Base-by-base conservation (phyloP, 768 basidiomycete species). In the Leucosporidium creatinivorum region DNA sequence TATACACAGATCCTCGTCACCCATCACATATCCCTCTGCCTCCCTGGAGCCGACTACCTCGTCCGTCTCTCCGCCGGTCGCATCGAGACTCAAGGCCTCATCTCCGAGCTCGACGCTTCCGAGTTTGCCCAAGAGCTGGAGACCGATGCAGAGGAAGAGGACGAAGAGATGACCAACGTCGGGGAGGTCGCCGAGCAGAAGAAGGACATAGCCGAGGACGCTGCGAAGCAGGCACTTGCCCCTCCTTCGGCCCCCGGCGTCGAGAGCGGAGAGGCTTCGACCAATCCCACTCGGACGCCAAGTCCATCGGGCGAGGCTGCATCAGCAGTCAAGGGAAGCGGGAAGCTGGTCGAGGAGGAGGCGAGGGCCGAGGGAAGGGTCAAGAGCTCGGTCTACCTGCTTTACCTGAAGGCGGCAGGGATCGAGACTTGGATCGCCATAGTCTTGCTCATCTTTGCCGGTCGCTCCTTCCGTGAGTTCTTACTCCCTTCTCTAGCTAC, bases 21-120 rank as follows among this genome's bases (percentile, higher is more conserved):
- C 2, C 74, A 76, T 49, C 72, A 73, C 63, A 56, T 75, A 25
- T 62, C 69, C 23, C 70, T 75, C n/a, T 68, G 66, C 48, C 48
- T 74, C 4, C 62, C 64, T 21, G 67, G 66, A 1, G 65, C 72
- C 28, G 73, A 67, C 28, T 74, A 72, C 58, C 54, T 73, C 39
- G 72, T 75, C 13, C 66, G 55, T 2, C 33, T 75, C 9, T 64
- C 62, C 1, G 65, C 67, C 1, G 74, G 75, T 33, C 49, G 58
- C 13, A 65, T 75, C 33, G 63, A 54, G 23, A 60, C 68, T 9
- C 65, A 72, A 26, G 75, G 73, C 3, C 58, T 15, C 13, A 58
- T 69, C 4, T 61, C 49, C 33, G 69, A 73, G 39, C 36, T 72
- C 44, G 71, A 72, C 56, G 63, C 54, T 31, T 51, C 49, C n/a